Evolutionary conservation across 2,329 filamentous ascomycete species (phyloP).

Genomic region (Colletotrichum sp.): DNA sequence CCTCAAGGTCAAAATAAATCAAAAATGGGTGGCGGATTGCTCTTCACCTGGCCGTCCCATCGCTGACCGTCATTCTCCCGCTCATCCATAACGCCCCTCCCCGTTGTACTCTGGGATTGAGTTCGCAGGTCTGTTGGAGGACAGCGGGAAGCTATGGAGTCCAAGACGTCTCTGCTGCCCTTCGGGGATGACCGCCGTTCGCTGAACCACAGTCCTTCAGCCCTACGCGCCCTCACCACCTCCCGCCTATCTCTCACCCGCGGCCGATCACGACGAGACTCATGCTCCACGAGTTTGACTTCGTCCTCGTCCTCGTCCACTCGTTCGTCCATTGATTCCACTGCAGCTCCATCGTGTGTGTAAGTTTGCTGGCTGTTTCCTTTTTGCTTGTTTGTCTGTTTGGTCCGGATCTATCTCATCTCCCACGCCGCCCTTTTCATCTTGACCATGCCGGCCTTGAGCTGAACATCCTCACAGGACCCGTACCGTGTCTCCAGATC

Average conservation of each 20-base stretch:
- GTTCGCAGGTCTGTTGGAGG: not conserved
- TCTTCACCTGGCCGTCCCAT: not conserved
- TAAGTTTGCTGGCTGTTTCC: conserved; percentile 27
- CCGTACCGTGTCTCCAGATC: conserved; percentile 49
- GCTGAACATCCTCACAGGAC: conserved; percentile 37
- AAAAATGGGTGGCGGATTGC: conserved; percentile 19
- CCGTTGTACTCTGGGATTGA: not conserved
- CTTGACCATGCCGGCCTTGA: conserved; percentile 21
- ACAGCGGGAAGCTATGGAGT: conserved; percentile 29
- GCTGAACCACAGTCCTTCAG: conserved; percentile 31
- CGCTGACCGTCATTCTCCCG: not conserved
- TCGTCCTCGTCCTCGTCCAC: conserved; percentile 25
- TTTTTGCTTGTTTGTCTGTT: not conserved
- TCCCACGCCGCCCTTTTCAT: not conserved
- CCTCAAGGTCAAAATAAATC: conserved; percentile 13
- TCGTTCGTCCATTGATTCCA: conserved; percentile 26
- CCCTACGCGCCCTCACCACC: conserved; percentile 36
- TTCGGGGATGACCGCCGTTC: conserved; percentile 28
- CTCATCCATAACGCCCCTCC: not conserved
- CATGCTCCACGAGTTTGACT: conserved; percentile 30
- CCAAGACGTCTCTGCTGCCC: conserved; percentile 31
- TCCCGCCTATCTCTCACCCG: conserved; percentile 34
- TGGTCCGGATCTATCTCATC: not conserved
- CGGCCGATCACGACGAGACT: conserved; percentile 34
- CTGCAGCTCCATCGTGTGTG: conserved; percentile 34